Evolutionary conservation across 75 land plant genomes (phyloP), one percentile per base, ranked within the genome.

Genomic region (Picea sitchensis): DNA sequence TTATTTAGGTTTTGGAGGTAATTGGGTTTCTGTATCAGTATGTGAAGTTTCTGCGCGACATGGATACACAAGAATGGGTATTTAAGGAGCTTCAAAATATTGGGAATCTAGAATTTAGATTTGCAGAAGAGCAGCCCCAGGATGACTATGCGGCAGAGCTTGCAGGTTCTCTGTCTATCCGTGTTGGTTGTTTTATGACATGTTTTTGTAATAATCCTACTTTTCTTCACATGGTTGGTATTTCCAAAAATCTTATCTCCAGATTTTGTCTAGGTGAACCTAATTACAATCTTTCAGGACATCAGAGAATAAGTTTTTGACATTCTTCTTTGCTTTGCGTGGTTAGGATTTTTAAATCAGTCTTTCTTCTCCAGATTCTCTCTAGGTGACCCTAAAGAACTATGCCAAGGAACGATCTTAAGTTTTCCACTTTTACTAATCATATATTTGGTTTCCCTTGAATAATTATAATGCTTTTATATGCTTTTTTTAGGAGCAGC

Each of bases 111-210:
- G 98, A 97, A 64, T 97, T 97, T 76, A 80, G 86, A 75, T 95
- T 91, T 87, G 89, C 88, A 11, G 99, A 97, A 83, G 96, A 97
- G 84, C 88, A 95, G 71, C 90, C 98, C 17, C 96, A 96, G 78
- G 95, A 93, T 83, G 93, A 93, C 68, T 97, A 97, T 91, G 99
- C 93, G 36, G 85, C 85, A 54, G 89, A 85, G 57, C 92, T 97
- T 82, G 90, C 98, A 83, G 94, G 99, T 96, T 58, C 51, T 73
- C 59, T 69, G 57, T 77, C 65, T 64, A 32, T 30, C 30, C 21
- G 18, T 23, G 54, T 12, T 73, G 44, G 65, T 78, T n/a, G 58
- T 21, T 44, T 47, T 63, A 20, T 54, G 30, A 47, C 12, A 20
- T 34, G 18, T 30, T 81, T 5, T 51, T 51, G 56, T 51, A 41